Percentiles rank a stretch among this genome's conserved stretches.
These are phyloP conservation scores for Fusarium mundagurra DNA, from an alignment of 2,329 filamentous ascomycete species.

Conservation along the genomic window DNA sequence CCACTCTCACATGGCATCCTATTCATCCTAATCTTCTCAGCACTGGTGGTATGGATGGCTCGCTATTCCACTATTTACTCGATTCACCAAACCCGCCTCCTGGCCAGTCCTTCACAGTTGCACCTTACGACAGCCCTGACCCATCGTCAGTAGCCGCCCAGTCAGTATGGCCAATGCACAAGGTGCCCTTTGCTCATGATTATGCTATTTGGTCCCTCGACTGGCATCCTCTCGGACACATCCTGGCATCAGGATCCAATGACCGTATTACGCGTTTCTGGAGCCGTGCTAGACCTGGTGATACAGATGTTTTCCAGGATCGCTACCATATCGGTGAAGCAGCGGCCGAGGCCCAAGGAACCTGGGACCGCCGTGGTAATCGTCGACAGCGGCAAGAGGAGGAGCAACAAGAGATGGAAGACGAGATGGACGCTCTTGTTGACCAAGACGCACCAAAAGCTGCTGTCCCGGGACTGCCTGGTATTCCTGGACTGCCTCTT, in stretches of 20 bases:
- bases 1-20: constrained; percentile 92
- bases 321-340: constrained; percentile 95
- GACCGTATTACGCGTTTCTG: constrained; percentile 97
- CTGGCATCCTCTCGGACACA: constrained; percentile 97
- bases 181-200: constrained; percentile 86
- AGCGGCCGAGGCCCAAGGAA: constrained; percentile 93
- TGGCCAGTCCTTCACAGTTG: constrained; percentile 75
- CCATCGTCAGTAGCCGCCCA: constrained; percentile 83
- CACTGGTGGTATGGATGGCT: constrained; percentile 89
- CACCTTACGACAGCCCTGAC: constrained; percentile 87
- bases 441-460: constrained; percentile 80
- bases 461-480: constrained; percentile 54
- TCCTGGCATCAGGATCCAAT: constrained; percentile 94
- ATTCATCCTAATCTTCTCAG: constrained; percentile 89
- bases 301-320: constrained; percentile 86
- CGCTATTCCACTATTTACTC: constrained; percentile 92
- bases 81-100: constrained; percentile 90
- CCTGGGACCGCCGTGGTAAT: constrained; percentile 84
- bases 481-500: constrained; percentile 68
- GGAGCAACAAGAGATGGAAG: constrained; percentile 91
- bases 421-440: constrained; percentile 90
- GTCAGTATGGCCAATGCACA: constrained; percentile 92
- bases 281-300: constrained; percentile 89
- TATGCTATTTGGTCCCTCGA: constrained; percentile 97
- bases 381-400: constrained; percentile 86